Evolutionary conservation across 2,329 filamentous ascomycete genomes (phyloP), one percentile per base, ranked within the genome.

Genomic region (Aspergillus sp.): DNA sequence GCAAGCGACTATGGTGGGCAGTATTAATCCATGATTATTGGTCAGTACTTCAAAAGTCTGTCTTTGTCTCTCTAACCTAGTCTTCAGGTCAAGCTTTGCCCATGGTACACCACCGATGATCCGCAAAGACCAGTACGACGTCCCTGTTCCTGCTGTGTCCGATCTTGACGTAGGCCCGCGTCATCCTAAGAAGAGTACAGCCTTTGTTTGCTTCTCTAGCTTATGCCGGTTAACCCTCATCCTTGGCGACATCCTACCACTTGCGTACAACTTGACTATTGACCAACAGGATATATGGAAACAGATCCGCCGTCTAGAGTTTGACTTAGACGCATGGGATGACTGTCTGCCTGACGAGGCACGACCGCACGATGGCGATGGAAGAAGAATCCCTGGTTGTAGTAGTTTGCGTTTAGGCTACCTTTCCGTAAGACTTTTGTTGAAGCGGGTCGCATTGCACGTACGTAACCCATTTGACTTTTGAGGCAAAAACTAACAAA

Each of bases 1-100:
- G 84, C 28, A 81, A 84, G 67, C 78, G 81, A 56, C 79, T 84
- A 4, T 86, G 84, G 84, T 85, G 84, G 83, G 78, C 78, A 13
- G 69, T 86, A 1, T 64, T 84, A 7, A 76, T 86, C 5, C 80
- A 85, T 48, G 84, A 86, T 66, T 77, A 79, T 60, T 86, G 84
- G 83, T 64, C 34, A 63, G 49, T 7, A 17, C 8, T 17, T n/a
- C 8, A 22, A n/a, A 38, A 23, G 19, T 23, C 19, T 48, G 8
- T 28, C 28, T 30, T 6, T 8, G 6, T 43, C 7, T 30, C n/a
- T 23, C 11, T 22, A 34, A 46, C 23, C 25, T 25, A 13, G 25
- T 43, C 9, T n/a, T 8, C 51, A 83, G 81, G 82, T 76, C 76
- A 7, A 84, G 82, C 51, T 73, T 84, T 8, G 80, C 82, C 0